These are phyloP conservation scores for Lentinus tigrinus DNA, from an alignment of 768 basidiomycete genomes.

Conservation along the genomic window DNA sequence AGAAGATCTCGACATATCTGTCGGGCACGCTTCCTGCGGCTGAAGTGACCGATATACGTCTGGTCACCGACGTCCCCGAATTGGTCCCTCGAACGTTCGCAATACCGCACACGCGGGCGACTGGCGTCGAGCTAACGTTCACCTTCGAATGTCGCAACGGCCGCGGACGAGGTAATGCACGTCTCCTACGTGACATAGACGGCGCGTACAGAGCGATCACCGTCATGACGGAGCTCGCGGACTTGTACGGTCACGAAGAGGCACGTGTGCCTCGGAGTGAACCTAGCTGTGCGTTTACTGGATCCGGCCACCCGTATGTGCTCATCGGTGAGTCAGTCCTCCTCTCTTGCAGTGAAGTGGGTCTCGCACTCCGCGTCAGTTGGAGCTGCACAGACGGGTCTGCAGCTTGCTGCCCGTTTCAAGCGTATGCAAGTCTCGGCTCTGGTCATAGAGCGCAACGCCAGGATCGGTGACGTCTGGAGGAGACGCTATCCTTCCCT, in stretches of 20 bases:
- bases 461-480: constrained; percentile 57
- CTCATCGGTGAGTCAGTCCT: constrained; percentile 30
- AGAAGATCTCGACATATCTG: constrained; percentile 18
- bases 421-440: constrained; percentile 50
- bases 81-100: constrained; percentile 6
- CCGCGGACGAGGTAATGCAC: constrained; percentile 34
- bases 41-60: constrained; percentile 14
- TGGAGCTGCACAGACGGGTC: constrained; percentile 66
- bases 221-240: constrained; percentile 16
- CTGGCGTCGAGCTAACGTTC: constrained; percentile 28
- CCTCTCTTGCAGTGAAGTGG: not conserved
- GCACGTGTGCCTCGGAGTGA: not conserved
- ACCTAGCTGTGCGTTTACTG: not conserved
- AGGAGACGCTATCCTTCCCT: constrained; percentile 57
- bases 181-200: constrained; percentile 27
- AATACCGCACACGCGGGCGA: not conserved
- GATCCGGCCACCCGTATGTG: constrained; percentile 34
- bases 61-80: constrained; percentile 10
- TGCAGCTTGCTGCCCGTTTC: constrained; percentile 63
- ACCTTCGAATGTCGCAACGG: constrained; percentile 35
- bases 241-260: constrained; percentile 38
- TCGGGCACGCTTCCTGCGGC: not conserved
- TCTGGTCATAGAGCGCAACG: constrained; percentile 55
- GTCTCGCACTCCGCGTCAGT: constrained; percentile 23
- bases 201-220: constrained; percentile 34